Percentiles rank a stretch among this genome's conserved stretches.
Evolutionary conservation across 2,329 filamentous ascomycete species (phyloP).

Genomic region (Fusarium sp.): DNA sequence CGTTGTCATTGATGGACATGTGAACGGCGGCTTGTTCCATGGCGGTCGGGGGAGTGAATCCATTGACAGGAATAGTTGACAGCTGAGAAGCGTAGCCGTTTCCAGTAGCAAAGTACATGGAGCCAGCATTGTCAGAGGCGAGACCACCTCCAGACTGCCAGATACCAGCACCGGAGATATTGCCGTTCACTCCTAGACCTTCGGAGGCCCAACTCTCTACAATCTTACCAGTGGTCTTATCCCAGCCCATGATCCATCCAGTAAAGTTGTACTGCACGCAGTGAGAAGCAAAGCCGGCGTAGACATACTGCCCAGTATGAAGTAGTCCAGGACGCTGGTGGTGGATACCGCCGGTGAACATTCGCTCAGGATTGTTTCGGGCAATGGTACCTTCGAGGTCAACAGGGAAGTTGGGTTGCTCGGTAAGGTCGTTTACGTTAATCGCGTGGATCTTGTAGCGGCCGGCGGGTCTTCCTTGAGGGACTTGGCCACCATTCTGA

Average conservation of each 20-base stretch:
- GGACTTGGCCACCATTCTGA: constrained; percentile 48
- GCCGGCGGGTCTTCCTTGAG: constrained; percentile 54
- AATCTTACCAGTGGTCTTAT: constrained; percentile 58
- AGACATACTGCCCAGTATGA: constrained; percentile 62
- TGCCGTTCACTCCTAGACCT: constrained; percentile 56
- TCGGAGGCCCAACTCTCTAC: constrained; percentile 60
- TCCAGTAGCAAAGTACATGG: constrained; percentile 57
- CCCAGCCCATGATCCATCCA: constrained; percentile 65
- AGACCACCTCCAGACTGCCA: constrained; percentile 60
- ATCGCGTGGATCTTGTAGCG: constrained; percentile 58
- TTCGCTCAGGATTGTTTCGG: constrained; percentile 63
- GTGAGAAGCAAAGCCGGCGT: constrained; percentile 68
- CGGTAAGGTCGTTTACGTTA: constrained; percentile 56
- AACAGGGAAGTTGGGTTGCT: constrained; percentile 62
- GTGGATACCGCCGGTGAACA: constrained; percentile 67
- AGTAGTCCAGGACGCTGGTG: constrained; percentile 66
- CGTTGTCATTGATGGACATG: constrained; percentile 58
- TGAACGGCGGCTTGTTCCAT: constrained; percentile 63
- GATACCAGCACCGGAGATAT: constrained; percentile 60
- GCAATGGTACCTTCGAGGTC: constrained; percentile 62
- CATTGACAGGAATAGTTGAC: constrained; percentile 56
- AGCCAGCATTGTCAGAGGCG: constrained; percentile 57
- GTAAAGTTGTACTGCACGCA: constrained; percentile 71
- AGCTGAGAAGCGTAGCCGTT: constrained; percentile 60
- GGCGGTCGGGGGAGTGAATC: constrained; percentile 57